Base-by-base conservation (phyloP, 176 grass and related monocot genomes). In the Puccinellia tenuiflora region DNA sequence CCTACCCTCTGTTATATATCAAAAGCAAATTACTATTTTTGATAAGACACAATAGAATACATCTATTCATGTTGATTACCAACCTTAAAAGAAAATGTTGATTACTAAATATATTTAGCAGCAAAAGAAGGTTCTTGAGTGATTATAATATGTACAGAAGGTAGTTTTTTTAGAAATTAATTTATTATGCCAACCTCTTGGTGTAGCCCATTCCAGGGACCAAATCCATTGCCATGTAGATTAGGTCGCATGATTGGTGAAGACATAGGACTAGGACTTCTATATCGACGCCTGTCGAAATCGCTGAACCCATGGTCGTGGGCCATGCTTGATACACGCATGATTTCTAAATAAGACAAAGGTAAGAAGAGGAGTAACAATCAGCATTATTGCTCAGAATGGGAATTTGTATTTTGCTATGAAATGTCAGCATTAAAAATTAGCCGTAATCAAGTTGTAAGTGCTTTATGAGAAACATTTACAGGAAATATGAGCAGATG, bases 181-280 rank as follows among this genome's bases (percentile, higher is more conserved):
- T 91, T 77, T 97, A 91, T 91, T 2, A 26, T 47, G 3, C 25
- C 14, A 89, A 97, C 94, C 85, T 97, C 92, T 33, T 85, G 92
- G 38, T 85, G 88, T 25, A 89, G 66, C 57, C 89, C 88, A 46
- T 55, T 88, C 94, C 88, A 92, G 74, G 86, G 87, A 85, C 90
- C 87, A 5, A 94, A 89, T 60, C 88, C 88, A 26, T 87, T 97
- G 75, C 83, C 81, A 21, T 79, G 48, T 5, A 85, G 60, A 90
- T 85, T 97, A 61, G 88, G 88, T 82, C 89, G 86, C 87, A 68
- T 97, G 28, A 62, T 94, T 68, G 90, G 85, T 80, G 83, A 91
- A 40, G 92, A 91, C 81, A 97, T 94, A 2, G 92, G 92, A 82
- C 90, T 97, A 51, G 92, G 92, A 77, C 94, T 97, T 90, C 90